These are phyloP conservation scores for Penicillium egyptiacum DNA, from an alignment of 495 filamentous ascomycete species.

Conservation along the genomic window DNA sequence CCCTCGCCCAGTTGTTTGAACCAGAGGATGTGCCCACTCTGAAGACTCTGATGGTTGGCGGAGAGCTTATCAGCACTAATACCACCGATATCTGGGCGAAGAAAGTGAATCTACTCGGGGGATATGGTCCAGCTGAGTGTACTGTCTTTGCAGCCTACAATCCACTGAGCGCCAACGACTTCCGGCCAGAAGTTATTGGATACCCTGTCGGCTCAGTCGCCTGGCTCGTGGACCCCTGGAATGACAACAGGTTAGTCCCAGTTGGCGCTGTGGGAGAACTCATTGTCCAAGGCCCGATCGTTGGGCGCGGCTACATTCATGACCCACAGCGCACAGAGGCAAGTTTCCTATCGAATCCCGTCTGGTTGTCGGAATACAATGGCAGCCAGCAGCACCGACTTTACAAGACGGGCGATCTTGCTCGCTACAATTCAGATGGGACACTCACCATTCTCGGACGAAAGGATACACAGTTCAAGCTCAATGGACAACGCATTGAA, in stretches of 20 bases:
- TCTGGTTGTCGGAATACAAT: slow-evolving; percentile 32
- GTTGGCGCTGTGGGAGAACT: slow-evolving; percentile 47
- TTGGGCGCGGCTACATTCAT: slow-evolving; percentile 45
- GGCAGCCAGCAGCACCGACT: slow-evolving; percentile 16
- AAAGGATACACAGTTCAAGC: slow-evolving; percentile 34
- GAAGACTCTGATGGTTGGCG: slow-evolving; percentile 22
- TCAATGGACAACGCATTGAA: slow-evolving; percentile 38
- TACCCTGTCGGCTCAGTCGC: background rate
- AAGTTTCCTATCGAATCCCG: slow-evolving; percentile 46
- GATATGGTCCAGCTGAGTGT: slow-evolving; percentile 32
- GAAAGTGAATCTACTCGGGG: background rate
- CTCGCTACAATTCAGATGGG: slow-evolving; percentile 38
- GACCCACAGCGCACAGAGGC: slow-evolving; percentile 34
- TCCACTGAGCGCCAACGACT: background rate
- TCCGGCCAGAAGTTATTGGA: slow-evolving; percentile 1
- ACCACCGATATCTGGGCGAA: slow-evolving; percentile 9
- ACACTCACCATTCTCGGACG: slow-evolving; percentile 40
- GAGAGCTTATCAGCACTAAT: slow-evolving; percentile 16
- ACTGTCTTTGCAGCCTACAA: slow-evolving; percentile 5
- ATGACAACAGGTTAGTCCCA: slow-evolving; percentile 30
- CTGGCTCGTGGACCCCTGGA: slow-evolving; percentile 46
- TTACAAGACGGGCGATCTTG: slow-evolving; percentile 55
- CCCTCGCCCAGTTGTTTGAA: slow-evolving; percentile 2
- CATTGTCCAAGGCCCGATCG: slow-evolving; percentile 38
- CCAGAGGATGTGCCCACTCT: slow-evolving; percentile 18